These are phyloP conservation scores for Anaeramoeba flamelloides DNA, from an alignment of 78 protist genomes.

Conservation along the genomic window DNA sequence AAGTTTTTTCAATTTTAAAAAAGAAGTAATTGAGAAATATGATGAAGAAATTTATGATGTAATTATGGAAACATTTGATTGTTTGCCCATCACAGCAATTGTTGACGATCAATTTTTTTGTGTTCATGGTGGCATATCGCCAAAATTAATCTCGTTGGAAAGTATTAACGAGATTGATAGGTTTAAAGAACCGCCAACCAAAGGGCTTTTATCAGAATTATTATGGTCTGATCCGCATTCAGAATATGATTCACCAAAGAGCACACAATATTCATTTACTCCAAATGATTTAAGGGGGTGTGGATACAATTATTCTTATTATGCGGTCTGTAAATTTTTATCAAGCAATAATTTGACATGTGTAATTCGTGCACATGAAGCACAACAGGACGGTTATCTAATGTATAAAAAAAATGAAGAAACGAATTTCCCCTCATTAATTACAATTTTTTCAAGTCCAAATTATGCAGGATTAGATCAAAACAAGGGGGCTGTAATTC, in stretches of 20 bases:
- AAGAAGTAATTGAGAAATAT: constrained; percentile 76
- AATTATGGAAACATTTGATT: constrained; percentile 60
- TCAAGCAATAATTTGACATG: constrained; percentile 66
- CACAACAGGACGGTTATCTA: constrained; percentile 63
- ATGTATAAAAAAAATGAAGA: too few species aligned
- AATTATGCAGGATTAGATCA: constrained; percentile 86
- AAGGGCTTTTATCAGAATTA: constrained; percentile 38
- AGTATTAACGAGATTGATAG: constrained; percentile 66
- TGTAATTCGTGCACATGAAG: constrained; percentile 96
- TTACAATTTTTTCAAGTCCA: constrained; percentile 93
- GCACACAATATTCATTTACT: constrained; percentile 11
- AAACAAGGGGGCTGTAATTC: constrained; percentile 75
- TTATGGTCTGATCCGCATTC: constrained; percentile 90
- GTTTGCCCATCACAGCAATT: constrained; percentile 82
- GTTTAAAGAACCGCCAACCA: constrained; percentile 75
- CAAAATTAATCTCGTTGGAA: constrained; percentile 64
- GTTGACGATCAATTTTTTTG: constrained; percentile 66
- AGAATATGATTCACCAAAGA: constrained; percentile 3
- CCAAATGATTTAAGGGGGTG: constrained; percentile 79
- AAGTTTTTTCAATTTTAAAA: constrained; percentile 80
- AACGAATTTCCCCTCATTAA: constrained; percentile 88
- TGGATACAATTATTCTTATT: too few species aligned
- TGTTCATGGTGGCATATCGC: constrained; percentile 93
- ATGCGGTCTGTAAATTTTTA: constrained; percentile 69
- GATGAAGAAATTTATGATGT: constrained; percentile 56